Conservation (phyloP, 2,329 filamentous ascomycete genomes). For the Polytolypa hystricis region DNA sequence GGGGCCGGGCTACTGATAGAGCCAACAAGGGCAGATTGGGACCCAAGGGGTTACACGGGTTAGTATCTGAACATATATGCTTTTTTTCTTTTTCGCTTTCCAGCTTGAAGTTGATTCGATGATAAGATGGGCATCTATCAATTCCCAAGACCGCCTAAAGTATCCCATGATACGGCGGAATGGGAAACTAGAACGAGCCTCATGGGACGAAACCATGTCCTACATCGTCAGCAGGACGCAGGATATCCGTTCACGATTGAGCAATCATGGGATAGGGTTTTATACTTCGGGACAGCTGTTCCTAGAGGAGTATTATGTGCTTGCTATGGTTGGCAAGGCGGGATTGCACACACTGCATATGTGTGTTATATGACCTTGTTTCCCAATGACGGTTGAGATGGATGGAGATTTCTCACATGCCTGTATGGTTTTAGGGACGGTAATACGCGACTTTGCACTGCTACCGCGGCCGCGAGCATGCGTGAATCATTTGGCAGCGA, state of each 20-base stretch:
- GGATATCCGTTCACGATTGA: conserved; percentile 21
- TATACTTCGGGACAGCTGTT: conserved; percentile 30
- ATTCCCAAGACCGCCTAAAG: conserved; percentile 21
- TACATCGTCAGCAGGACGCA: conserved; percentile 23
- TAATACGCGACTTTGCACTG: conserved; percentile 30
- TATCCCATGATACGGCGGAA: conserved; percentile 25
- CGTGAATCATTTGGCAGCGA: conserved; percentile 29
- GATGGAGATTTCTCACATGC: neutral
- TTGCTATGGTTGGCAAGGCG: conserved; percentile 29
- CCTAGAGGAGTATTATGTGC: conserved; percentile 30
- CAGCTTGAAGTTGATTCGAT: neutral
- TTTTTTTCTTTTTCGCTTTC: neutral
- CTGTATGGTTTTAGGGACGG: conserved; percentile 22
- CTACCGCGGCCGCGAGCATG: conserved; percentile 30
- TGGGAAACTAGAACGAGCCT: conserved; percentile 23
- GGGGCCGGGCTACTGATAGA: conserved; percentile 22
- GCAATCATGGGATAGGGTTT: conserved; percentile 29
- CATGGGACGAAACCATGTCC: conserved; percentile 30
- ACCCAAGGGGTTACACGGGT: conserved; percentile 26
- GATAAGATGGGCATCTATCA: conserved; percentile 20
- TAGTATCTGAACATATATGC: conserved; percentile 4
- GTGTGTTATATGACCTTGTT: conserved; percentile 12
- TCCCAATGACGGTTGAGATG: neutral
- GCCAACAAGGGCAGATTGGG: conserved; percentile 28
- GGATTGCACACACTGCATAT: conserved; percentile 29